Base-by-base conservation (phyloP, 106 monocot species). In the Dactylorhiza incarnata region DNA sequence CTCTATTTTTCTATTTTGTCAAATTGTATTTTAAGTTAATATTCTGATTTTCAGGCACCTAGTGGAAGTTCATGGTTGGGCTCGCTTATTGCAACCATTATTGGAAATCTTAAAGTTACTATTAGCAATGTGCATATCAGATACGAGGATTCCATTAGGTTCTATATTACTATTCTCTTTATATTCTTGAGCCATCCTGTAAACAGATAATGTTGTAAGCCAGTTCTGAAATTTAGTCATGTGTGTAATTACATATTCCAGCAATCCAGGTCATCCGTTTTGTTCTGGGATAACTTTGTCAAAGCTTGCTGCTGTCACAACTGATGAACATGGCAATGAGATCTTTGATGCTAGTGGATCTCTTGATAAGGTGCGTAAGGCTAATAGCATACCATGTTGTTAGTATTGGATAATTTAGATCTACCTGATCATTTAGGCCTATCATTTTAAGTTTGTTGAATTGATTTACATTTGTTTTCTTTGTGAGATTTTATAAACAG, bases 311-410 rank as follows among this genome's bases (percentile, higher is more conserved):
- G 99, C 99, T n/a, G 86, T 99, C 71, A 99, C 99, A 45, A 90
- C 82, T 55, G 94, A 99, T 83, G 99, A 91, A 80, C 66, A 89
- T 22, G 94, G 94, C 7, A 94, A 94, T 85, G 99, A 99, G 76
- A 94, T 89, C 71, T 94, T 99, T 86, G 91, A 91, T 85, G 85
- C 99, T n/a, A 94, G 99, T 88, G 94, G 89, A 58, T 94, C 91
- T 46, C 78, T 99, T 53, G 99, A 94, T 80, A 99, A 89, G 71
- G 70, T 99, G 65, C 86, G 91, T 1, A 99, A 99, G 91, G 99
- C 94, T 61, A 74, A 80, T 43, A 54, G 49, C 51, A 55, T 74
- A 29, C 43, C 6, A 29, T 74, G 12, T 2, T 55, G 5, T 72
- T 48, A 45, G n/a, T 69, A 7, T 45, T 69, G 9, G 43, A 7